Conservation (phyloP, 2,329 filamentous ascomycete genomes). For the Trichoderma sp. region DNA sequence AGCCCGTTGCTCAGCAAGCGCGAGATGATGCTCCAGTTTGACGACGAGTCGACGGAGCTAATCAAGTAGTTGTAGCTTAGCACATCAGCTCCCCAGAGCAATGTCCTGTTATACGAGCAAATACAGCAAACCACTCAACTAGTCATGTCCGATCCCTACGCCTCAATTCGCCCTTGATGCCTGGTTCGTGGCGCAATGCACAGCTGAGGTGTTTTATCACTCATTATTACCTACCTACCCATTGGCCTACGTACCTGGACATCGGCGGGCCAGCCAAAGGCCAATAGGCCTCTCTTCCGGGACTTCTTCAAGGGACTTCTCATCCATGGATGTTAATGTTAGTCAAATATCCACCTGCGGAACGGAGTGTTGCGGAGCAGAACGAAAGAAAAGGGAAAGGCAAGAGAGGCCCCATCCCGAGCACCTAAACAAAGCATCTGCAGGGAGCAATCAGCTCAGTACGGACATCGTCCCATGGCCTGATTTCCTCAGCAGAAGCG, state of each 20-base stretch:
- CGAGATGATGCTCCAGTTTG: constrained; percentile 36
- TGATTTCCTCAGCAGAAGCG: neutral
- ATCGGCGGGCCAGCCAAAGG: neutral
- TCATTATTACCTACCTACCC: neutral
- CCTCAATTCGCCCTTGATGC: neutral
- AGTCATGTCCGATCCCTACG: neutral
- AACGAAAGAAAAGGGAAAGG: neutral
- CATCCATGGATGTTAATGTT: neutral
- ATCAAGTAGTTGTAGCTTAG: neutral
- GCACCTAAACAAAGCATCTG: neutral
- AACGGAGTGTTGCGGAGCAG: neutral
- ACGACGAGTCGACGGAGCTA: constrained; percentile 27
- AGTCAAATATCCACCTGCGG: neutral
- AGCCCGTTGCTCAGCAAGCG: constrained; percentile 45
- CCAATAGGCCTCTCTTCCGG: constrained; percentile 9
- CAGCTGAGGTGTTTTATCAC: neutral
- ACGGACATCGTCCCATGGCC: neutral
- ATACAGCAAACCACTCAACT: neutral
- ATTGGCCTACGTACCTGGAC: neutral
- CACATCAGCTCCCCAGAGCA: neutral
- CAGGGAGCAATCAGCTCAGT: neutral
- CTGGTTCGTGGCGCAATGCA: neutral
- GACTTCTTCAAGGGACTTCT: neutral
- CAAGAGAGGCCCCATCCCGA: neutral
- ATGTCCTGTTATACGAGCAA: neutral